Conservation (phyloP, 805 yeast genomes). For the Sugiyamaella chiloensis region DNA sequence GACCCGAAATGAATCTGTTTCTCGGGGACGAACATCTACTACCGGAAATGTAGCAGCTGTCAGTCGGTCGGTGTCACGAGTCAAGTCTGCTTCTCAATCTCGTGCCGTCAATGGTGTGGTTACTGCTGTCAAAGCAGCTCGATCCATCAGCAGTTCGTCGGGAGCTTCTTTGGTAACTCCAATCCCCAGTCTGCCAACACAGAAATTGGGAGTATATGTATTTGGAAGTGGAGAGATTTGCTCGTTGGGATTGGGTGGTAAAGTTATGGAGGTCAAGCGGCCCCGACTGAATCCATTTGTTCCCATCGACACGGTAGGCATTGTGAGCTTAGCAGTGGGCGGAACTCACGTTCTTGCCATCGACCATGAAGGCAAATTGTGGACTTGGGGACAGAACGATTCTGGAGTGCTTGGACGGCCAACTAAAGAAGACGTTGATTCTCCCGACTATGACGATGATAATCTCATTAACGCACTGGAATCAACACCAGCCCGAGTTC, state of each 20-base stretch:
- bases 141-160: slow-evolving; percentile 3
- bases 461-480: slow-evolving; percentile 87
- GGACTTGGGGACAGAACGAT: slow-evolving; percentile 99
- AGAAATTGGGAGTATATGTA: slow-evolving; percentile 71
- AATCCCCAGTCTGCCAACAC: slow-evolving; percentile 34
- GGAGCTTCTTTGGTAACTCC: slow-evolving; percentile 17
- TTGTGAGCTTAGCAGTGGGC: slow-evolving; percentile 88
- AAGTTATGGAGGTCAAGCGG: slow-evolving; percentile 89
- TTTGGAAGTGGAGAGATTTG: slow-evolving; percentile 99
- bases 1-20: background rate
- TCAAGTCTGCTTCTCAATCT: background rate
- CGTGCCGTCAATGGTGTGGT: background rate
- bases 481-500: slow-evolving; percentile 82
- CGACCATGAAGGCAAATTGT: slow-evolving; percentile 70
- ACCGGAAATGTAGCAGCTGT: too few species aligned
- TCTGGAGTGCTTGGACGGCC: slow-evolving; percentile 88
- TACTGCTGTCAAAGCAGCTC: too few species aligned
- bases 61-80: too few species aligned
- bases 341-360: slow-evolving; percentile 92
- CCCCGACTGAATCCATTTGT: slow-evolving; percentile 87
- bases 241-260: slow-evolving; percentile 96
- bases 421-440: slow-evolving; percentile 40
- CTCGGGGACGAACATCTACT: background rate
- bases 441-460: slow-evolving; percentile 60
- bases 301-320: slow-evolving; percentile 56